Conservation (phyloP, 208 protist genomes). For the Wallacemonas sp. region DNA sequence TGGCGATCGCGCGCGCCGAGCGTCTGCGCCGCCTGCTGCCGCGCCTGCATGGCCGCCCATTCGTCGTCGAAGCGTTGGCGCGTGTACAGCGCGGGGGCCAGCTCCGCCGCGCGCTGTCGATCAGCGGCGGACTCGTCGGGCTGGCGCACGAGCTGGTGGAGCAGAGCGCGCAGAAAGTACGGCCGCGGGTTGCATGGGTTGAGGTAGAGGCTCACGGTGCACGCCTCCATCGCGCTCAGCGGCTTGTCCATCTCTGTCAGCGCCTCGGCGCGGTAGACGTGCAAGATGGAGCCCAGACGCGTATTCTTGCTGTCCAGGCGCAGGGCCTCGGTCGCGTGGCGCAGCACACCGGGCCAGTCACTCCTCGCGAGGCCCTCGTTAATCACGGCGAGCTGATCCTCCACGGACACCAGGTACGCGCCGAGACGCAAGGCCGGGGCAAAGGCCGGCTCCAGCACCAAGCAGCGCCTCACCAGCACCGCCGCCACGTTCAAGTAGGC, state of each 20-base stretch:
- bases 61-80: conserved; percentile 1
- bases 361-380: conserved; percentile 27
- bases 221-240: conserved; percentile 61
- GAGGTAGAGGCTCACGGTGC: conserved; percentile 43
- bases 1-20: neutral
- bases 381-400: conserved; percentile 49
- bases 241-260: conserved; percentile 35
- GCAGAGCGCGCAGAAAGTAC: conserved; percentile 56
- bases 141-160: conserved; percentile 28
- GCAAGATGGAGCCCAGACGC: conserved; percentile 44
- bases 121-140: conserved; percentile 52
- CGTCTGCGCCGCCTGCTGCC: neutral
- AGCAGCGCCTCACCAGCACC: conserved; percentile 60
- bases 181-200: conserved; percentile 47
- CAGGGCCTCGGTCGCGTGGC: conserved; percentile 47
- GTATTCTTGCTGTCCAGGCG: conserved; percentile 49
- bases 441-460: conserved; percentile 54
- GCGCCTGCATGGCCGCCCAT: neutral
- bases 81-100: conserved; percentile 5
- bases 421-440: conserved; percentile 62
- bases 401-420: conserved; percentile 63
- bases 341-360: conserved; percentile 36
- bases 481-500: conserved; percentile 77
- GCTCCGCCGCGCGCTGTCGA: conserved; percentile 31
- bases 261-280: conserved; percentile 51